Evolutionary conservation across 2,329 filamentous ascomycete species (phyloP), one percentile per base, ranked within the genome.

Genomic region (Colletotrichum tanaceti): DNA sequence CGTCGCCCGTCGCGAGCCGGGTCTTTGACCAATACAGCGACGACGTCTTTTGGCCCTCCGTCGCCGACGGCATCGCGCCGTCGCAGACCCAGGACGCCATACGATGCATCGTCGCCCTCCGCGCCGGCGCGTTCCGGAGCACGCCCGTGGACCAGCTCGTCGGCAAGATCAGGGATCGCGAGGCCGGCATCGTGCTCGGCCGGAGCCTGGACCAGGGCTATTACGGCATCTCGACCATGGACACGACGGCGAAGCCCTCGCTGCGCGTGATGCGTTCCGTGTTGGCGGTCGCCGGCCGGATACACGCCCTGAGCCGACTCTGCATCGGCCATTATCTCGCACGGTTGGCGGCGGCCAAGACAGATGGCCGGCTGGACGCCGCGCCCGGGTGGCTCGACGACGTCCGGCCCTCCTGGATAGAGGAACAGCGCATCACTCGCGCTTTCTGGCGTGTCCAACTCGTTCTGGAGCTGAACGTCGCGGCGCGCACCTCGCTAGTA

Each of bases 391-490:
- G 28, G 20, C 1, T 3, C 18, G 5, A 1, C 6, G 14, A 41
- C 5, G 28, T 13, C 1, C 28, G 20, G 28, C 55, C 50, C 1
- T 68, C 65, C 1, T 70, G 67, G 67, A 32, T 54, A 2, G 67
- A 70, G 35, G 67, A 70, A 7, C 63, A 70, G 16, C 63, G 67
- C 1, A 39, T 58, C 2, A 57, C 68, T 2, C 43, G 64, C 4
- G 67, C 63, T 1, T 63, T 70, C 14, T 70, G 67, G 67, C 58
- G 67, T 1, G n/a, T 70, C 11, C 67, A 63, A 32, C 52, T 70
- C 5, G 39, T 70, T 1, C 20, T 16, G 44, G 67, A 70, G 16
- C 5, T 70, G 52, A 54, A 52, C 1, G 11, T 13, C 16, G 65
- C 65, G 7, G 62, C 28, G 35, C 43, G 22, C 2, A 43, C 20